phyloP scores from a whole-genome alignment of 2,329 filamentous ascomycete genomes.

The Microthyrium microscopicum region DNA sequence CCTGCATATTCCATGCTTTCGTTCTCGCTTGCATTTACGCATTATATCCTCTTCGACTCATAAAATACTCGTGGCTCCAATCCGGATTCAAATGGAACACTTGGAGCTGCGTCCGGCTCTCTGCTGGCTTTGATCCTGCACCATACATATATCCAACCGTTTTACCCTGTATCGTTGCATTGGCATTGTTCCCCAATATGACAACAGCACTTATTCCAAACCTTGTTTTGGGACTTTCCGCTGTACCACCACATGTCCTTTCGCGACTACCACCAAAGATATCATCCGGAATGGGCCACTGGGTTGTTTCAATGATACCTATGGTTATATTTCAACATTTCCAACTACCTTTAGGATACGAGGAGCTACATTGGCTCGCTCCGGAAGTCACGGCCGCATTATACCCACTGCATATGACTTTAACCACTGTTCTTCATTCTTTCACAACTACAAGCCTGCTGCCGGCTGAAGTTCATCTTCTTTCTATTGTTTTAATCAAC shows the following conservation, averaged over 20 bases:
- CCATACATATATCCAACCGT: constrained; percentile 73
- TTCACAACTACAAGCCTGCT: constrained; percentile 81
- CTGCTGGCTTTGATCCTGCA: constrained; percentile 73
- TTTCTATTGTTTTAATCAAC: constrained; percentile 70
- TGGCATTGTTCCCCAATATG: constrained; percentile 51
- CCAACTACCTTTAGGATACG: constrained; percentile 18
- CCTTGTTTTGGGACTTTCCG: constrained; percentile 62
- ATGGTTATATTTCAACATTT: constrained; percentile 36
- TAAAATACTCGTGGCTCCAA: constrained; percentile 10
- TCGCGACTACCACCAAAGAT: constrained; percentile 32
- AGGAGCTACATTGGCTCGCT: constrained; percentile 23
- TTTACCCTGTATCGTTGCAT: constrained; percentile 59
- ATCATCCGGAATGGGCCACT: constrained; percentile 54
- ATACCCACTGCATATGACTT: constrained; percentile 68
- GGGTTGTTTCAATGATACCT: constrained; percentile 59
- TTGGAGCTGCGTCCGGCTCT: constrained; percentile 35
- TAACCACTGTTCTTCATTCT: constrained; percentile 57
- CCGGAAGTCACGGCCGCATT: constrained; percentile 47
- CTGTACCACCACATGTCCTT: constrained; percentile 57
- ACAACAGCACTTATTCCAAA: constrained; percentile 54
- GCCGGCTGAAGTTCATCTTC: constrained; percentile 69
- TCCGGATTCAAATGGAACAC: constrained; percentile 1
- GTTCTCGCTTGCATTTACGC: constrained; percentile 17
- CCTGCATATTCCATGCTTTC: constrained; percentile 22
- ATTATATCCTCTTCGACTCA: constrained; percentile 23